These are phyloP conservation scores for Jacaranda copaia DNA, from an alignment of 257 asterid genomes.

Conservation along the genomic window DNA sequence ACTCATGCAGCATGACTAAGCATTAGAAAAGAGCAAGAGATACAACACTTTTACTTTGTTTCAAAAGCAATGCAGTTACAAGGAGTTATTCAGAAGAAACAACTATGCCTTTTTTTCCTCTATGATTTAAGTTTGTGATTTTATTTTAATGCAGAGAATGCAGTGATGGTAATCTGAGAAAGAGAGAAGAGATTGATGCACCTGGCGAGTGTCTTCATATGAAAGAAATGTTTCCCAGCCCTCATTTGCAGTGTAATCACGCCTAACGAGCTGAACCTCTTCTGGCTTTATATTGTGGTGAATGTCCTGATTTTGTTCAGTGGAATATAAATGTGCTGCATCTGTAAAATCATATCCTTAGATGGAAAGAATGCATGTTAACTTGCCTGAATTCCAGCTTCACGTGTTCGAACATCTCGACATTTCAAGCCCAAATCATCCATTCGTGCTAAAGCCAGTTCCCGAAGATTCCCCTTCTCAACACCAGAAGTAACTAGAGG, in stretches of 20 bases:
- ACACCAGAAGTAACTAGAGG: conserved; percentile 98
- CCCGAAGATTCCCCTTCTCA: conserved; percentile 98
- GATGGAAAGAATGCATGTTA: conserved; percentile 4
- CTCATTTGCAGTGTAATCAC: conserved; percentile 97
- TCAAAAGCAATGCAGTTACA: background rate
- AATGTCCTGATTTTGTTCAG: conserved; percentile 68
- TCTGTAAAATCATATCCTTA: conserved; percentile 13
- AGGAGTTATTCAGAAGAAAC: too few species aligned
- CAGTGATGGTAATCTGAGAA: background rate
- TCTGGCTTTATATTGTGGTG: conserved; percentile 94
- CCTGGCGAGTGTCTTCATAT: conserved; percentile 96
- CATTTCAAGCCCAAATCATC: conserved; percentile 98
- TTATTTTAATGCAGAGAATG: background rate
- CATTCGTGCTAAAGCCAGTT: conserved; percentile 96
- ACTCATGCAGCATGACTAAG: background rate
- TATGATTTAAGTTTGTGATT: too few species aligned
- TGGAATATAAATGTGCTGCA: conserved; percentile 34
- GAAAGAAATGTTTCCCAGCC: conserved; percentile 99
- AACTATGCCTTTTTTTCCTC: too few species aligned
- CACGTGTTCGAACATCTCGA: conserved; percentile 97
- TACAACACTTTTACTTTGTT: background rate
- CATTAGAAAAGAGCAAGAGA: background rate
- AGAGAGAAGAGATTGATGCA: conserved; percentile 37
- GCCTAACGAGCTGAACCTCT: conserved; percentile 97
- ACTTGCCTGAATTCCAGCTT: conserved; percentile 98